A percentile compares a stretch with the other conserved stretches of the same genome.
Evolutionary conservation across 129 eudicot genomes (phyloP).

Genomic region (Artemisia tridentata): DNA sequence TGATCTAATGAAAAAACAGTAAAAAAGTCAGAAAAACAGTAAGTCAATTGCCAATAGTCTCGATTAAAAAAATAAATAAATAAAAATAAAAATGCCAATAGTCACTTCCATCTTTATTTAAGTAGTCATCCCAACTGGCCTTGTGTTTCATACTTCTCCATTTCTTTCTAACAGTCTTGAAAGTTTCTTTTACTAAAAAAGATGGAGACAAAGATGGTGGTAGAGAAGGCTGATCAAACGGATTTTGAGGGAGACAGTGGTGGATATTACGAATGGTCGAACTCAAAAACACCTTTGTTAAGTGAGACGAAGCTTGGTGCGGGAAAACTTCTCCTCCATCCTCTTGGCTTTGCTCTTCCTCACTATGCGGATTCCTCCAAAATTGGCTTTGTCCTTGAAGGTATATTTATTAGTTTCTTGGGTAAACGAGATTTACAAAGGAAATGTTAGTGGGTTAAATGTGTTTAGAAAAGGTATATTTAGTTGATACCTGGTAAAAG

Average conservation of each 20-base stretch:
- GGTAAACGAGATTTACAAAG: not conserved
- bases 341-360: constrained; percentile 64
- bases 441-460: no score
- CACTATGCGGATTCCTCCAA: constrained; percentile 53
- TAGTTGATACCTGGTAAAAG: no score
- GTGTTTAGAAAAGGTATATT: no score
- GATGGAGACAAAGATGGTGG: constrained; percentile 40
- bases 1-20: no score
- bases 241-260: constrained; percentile 45
- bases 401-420: constrained; percentile 19
- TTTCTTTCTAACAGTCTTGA: not conserved
- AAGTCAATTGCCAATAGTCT: no score
- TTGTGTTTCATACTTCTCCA: no score
- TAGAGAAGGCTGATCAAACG: constrained; percentile 29
- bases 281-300: constrained; percentile 36
- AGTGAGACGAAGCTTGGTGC: constrained; percentile 47
- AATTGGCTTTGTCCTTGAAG: constrained; percentile 50
- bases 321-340: constrained; percentile 46
- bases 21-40: no score
- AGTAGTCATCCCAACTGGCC: no score
- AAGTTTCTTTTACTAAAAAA: not conserved
- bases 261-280: constrained; percentile 49
- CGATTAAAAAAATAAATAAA: no score
- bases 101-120: no score
- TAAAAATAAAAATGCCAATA: no score